Conservation (phyloP, 169 alveolate genomes). For the Eimeria maxima region DNA sequence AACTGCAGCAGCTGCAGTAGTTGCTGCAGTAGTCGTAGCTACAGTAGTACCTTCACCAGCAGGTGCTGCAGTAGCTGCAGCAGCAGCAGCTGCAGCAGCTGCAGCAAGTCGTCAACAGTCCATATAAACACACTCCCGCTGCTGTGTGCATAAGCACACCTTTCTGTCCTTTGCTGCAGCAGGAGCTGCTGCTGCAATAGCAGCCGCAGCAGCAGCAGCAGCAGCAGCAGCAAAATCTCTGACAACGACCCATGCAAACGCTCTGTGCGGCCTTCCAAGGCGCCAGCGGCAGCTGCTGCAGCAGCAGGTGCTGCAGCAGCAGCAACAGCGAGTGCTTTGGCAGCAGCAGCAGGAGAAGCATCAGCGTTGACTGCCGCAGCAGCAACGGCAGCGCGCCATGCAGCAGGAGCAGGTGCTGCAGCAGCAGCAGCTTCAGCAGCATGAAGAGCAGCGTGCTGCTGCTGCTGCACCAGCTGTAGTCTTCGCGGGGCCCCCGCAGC, state of each 20-base stretch:
- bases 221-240: neutral
- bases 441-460: conserved; percentile 53
- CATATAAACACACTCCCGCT: too few relatives aligned
- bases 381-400: conserved; percentile 12
- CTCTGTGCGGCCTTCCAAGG: too few relatives aligned
- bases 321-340: conserved; percentile 36
- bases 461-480: conserved; percentile 56
- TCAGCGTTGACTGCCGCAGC: neutral
- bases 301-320: conserved; percentile 33
- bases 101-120: too few relatives aligned
- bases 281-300: conserved; percentile 49
- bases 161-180: too few relatives aligned
- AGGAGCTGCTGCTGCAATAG: too few relatives aligned
- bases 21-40: neutral
- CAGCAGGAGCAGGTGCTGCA: neutral
- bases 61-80: neutral
- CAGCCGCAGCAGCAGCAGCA: too few relatives aligned
- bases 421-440: conserved; percentile 52
- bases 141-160: too few relatives aligned
- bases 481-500: conserved; percentile 37
- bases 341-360: neutral
- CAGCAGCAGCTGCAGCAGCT: neutral
- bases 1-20: neutral
- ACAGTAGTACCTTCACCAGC: too few relatives aligned
- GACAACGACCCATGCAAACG: too few relatives aligned